Base-by-base conservation (phyloP, 2,329 filamentous ascomycete genomes). In the Trematosphaeria pertusa region DNA sequence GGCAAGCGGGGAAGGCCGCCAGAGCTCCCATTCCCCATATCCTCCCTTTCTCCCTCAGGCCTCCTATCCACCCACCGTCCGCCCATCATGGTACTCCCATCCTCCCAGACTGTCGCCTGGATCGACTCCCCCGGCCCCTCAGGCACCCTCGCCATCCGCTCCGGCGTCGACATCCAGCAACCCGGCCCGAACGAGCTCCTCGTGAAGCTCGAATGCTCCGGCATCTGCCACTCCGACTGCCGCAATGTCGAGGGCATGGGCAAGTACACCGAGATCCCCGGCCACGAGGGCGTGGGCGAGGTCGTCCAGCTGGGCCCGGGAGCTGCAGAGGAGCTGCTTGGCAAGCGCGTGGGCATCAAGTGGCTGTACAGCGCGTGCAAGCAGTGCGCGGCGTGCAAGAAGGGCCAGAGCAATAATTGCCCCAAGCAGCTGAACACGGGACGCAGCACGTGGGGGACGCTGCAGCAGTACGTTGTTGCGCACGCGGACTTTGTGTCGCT, bases 191-290 rank as follows among this genome's bases (percentile, higher is more conserved):
- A 73, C 3, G 74, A 78, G 44, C 48, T 78, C n/a, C 67, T 78
- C 11, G 67, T 78, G 30, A 77, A 78, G 47, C 62, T 78, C 8
- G 75, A 78, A 50, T 78, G 64, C 54, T 77, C 74, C 0, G 76
- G 76, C 0, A 73, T 78, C 18, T 78, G 76, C 40, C 75, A 78
- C 59, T 77, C 75, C 1, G 76, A 78, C 58, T 72, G 76, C 44
- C 73, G 73, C 47, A 77, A 75, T 48, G 71, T 78, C 5, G 68
- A 69, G 9, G 73, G 72, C 6, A 74, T 56, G 65, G 75, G 50
- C 56, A 70, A 36, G 63, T 78, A 75, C 59, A 78, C 75, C 5
- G 67, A 76, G 46, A 72, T 78, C 3, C 75, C 76, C 3, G 76
- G 76, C 2, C 76, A 78, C 52, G 76, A 78, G 46, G 76, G 75